A percentile compares a stretch with the other conserved stretches of the same genome.
Conservation (phyloP, 129 eudicot genomes). For the Saussurea involucrata region DNA sequence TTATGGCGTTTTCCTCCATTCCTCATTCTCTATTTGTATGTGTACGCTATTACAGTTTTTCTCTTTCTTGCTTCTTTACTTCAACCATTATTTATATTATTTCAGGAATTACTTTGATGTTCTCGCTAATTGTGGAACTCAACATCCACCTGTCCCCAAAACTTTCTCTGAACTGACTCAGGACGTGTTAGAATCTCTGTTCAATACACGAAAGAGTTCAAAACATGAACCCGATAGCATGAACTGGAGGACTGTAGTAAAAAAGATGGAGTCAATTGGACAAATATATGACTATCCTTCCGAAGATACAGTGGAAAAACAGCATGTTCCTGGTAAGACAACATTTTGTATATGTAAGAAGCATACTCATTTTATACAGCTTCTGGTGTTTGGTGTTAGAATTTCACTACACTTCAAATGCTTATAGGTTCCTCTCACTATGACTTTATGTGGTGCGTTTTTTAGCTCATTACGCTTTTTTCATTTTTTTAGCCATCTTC, state of each 20-base stretch:
- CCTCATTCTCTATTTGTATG: too few relatives aligned
- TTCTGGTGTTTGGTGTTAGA: background rate
- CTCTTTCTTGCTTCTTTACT: background rate
- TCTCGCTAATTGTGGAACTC: constrained; percentile 38
- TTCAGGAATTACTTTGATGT: constrained; percentile 57
- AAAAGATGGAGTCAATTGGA: constrained; percentile 70
- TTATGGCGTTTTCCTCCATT: background rate
- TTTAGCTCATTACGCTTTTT: background rate
- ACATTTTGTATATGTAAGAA: background rate
- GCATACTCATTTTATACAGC: background rate
- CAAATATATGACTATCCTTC: constrained; percentile 36
- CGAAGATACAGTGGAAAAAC: constrained; percentile 28
- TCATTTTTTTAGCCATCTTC: background rate
- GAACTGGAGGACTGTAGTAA: constrained; percentile 93
- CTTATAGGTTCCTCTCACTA: background rate
- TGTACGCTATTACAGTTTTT: too few relatives aligned
- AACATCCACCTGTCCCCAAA: constrained; percentile 28
- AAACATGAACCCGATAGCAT: constrained; percentile 66
- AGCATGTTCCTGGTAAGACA: constrained; percentile 41
- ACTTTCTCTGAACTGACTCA: constrained; percentile 54
- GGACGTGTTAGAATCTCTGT: constrained; percentile 76
- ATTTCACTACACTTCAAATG: background rate
- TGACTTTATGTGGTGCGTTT: background rate
- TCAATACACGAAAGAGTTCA: constrained; percentile 64
- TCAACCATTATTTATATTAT: background rate